Evolutionary conservation across 768 basidiomycete genomes (phyloP).

Genomic region (Leucocoprinus birnbaumii): DNA sequence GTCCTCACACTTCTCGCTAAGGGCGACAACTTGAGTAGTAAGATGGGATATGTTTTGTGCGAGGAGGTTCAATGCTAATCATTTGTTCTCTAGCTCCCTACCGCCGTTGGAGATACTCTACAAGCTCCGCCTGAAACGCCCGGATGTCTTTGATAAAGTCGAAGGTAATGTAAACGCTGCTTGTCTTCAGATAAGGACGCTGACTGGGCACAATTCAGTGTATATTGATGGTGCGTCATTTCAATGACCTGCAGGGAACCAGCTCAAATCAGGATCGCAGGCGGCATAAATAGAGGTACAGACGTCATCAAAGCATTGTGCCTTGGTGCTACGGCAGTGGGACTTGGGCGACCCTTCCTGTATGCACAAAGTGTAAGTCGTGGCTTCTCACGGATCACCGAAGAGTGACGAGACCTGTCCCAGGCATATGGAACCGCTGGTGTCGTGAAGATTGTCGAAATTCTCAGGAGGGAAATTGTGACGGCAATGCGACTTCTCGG

Average conservation of each 20-base stretch:
- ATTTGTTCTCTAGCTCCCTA: conserved; percentile 49
- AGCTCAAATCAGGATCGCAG: neutral
- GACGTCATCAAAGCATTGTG: conserved; percentile 91
- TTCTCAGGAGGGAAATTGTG: conserved; percentile 76
- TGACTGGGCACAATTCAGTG: conserved; percentile 38
- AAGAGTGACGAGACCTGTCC: neutral
- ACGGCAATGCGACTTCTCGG: conserved; percentile 78
- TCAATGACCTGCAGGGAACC: neutral
- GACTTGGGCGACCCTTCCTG: conserved; percentile 82
- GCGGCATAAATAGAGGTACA: conserved; percentile 16
- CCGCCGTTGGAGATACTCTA: conserved; percentile 80
- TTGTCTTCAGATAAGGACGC: conserved; percentile 2
- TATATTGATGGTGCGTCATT: conserved; percentile 72
- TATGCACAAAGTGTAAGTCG: conserved; percentile 76
- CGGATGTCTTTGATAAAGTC: conserved; percentile 67
- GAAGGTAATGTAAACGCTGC: conserved; percentile 47
- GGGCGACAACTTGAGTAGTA: conserved; percentile 84
- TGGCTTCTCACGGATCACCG: neutral
- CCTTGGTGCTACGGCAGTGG: conserved; percentile 84
- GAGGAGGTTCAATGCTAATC: conserved; percentile 16
- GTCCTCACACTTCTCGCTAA: conserved; percentile 18
- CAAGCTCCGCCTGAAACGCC: conserved; percentile 65
- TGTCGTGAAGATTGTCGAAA: conserved; percentile 59
- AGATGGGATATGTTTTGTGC: conserved; percentile 17
- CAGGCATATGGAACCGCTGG: conserved; percentile 78